Evolutionary conservation across 1,284 basidiomycete genomes (phyloP), one percentile per base, ranked within the genome.

Genomic region (Tremellales sp.): DNA sequence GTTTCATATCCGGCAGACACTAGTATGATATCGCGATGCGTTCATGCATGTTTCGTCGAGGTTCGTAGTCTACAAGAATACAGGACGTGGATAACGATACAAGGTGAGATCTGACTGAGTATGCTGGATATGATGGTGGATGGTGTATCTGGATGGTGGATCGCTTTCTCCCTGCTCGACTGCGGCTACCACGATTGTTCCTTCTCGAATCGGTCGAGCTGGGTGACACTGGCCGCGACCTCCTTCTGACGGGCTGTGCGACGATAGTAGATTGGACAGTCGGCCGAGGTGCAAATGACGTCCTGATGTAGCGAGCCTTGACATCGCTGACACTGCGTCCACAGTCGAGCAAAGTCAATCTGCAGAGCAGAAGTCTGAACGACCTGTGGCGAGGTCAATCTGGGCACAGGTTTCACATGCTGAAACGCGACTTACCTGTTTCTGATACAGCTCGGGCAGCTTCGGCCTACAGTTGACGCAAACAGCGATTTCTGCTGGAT

Each of bases 251-350:
- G 84, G 63, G 94, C 94, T 73, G 94, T 96, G 36, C 94, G 79
- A 83, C 94, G 91, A 72, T 97, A 97, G 74, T 93, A 97, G 56
- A 97, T 97, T 0, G 94, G 94, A 61, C 94, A 98, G 73, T 98
- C 94, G 66, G 89, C 93, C 67, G 89, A 94, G 0, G 89, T 89
- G 67, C 94, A 98, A 33, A 98, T 78, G 17, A 97, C 94, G 66
- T 98, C 94, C 85, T 94, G 55, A 13, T 96, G 92, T 49, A 96
- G 76, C 5, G 92, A 96, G 6, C 92, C 92, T 67, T 97, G 92
- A 76, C 92, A 97, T 26, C 92, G 81, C 67, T 97, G 92, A 63
- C 92, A 97, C 66, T 96, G 92, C 0, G 92, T 97, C 92, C 92
- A 97, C 19, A 97, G 72, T 40, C 92, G 81, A 13, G 93, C 88